Evolutionary conservation across 2,329 filamentous ascomycete species (phyloP), one percentile per base, ranked within the genome.

Genomic region (Trichoderma brevicompactum): DNA sequence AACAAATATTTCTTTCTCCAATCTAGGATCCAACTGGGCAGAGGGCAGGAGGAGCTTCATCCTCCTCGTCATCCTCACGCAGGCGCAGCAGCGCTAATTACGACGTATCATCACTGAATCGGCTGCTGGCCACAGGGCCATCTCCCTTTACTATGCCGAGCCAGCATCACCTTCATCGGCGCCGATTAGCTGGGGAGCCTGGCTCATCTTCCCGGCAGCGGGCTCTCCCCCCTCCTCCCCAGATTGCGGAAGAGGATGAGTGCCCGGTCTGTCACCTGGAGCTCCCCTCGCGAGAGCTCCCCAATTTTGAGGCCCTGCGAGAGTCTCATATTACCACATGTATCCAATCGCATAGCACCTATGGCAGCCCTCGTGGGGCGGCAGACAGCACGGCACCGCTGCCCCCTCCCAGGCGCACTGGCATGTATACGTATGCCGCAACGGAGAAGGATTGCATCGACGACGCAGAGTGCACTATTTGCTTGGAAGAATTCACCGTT

Each of bases 221-320:
- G 28, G 78, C 76, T 34, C 72, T 77, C 43, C 80, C 78, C 1
- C 80, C 78, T 4, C 81, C 80, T 10, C 82, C 79, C 1, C 85
- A 83, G 64, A 82, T 85, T 71, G 80, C 82, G 6, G 91, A 94
- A 74, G 91, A 93, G 72, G 91, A 94, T 73, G 89, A 92, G 71
- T 94, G 91, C 68, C 91, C 91, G 0, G 85, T 94, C 50, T 94
- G 91, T 71, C 90, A 91, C 72, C 78, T 81, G 43, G 89, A 92
- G 76, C 81, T 93, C 3, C 90, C 91, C 0, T 83, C 86, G 2
- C 79, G 81, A 17, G 75, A 74, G 5, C 78, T 88, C 2, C 74
- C 81, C 2, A 81, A 87, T 67, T 85, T 79, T 64, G 85, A 89
- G 70, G 69, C 75, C 3, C 77, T 84, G 12, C 82, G 87, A 38